Base-by-base conservation (phyloP, 305 asterid genomes). In the Petunia hybrid region DNA sequence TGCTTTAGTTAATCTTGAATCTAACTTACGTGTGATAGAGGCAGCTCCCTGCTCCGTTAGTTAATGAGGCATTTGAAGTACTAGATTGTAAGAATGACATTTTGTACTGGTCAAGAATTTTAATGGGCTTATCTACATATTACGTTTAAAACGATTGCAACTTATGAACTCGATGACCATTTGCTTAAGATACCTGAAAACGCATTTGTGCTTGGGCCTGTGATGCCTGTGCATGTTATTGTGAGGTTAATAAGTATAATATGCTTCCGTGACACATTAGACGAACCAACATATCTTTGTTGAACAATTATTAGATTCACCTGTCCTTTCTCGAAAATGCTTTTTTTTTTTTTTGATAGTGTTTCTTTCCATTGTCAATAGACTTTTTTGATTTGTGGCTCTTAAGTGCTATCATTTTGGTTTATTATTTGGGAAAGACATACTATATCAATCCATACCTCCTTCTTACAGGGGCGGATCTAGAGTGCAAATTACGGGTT, bases 11-110 rank as follows among this genome's bases (percentile, higher is more conserved):
- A 9, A 40, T 61, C 67, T 3, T 61, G 67, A 61, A 61, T 61
- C 14, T 67, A 2, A 67, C n/a, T 68, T 43, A 43, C n/a, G 53
- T 68, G 42, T 68, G 76, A 16, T 43, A 43, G 76, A 68, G n/a
- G 76, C 56, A 43, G 43, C 1, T 14, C 4, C 9, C 31, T 22
- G 31, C 31, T 22, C 13, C 12, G 56, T 8, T 43, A 42, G 42
- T 67, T 67, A 42, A 7, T 46, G 42, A n/a, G 75, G 55, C 38
- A 3, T 67, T 67, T 41, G 75, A 41, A 67, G n/a, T 0, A 67
- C 42, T 67, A 1, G 55, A 42, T 67, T 67, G 55, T 67, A 42
- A 67, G 31, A 22, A 67, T 67, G 55, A 67, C 6, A 67, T 14
- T 67, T 41, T 68, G 55, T 43, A 68, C 3, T 8, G 31, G 2